Conservation (phyloP, 441 rosid species). For the Omphalea diandra region DNA sequence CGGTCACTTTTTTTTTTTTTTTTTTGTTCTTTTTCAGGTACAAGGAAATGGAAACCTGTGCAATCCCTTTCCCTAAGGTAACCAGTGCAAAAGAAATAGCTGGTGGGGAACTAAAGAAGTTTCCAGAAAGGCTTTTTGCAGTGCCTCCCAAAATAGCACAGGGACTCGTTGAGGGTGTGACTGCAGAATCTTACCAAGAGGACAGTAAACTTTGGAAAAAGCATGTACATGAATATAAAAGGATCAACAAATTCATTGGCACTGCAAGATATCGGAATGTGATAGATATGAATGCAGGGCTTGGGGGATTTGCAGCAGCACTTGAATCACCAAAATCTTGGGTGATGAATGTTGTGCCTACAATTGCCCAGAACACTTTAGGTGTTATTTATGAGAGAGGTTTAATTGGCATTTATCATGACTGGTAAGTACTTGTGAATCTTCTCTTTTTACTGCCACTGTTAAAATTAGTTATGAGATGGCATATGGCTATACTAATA, state of each 20-base stretch:
- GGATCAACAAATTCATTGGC: conserved; percentile 69
- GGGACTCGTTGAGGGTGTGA: conserved; percentile 57
- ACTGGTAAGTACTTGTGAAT: conserved; percentile 55
- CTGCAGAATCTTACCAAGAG: conserved; percentile 57
- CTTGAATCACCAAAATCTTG: conserved; percentile 87
- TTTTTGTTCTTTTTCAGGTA: conserved; percentile 45
- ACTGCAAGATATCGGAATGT: conserved; percentile 74
- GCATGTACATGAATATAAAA: conserved; percentile 65
- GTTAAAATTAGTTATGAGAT: conserved; percentile 6
- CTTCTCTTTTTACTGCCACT: conserved; percentile 4
- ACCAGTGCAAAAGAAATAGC: conserved; percentile 61
- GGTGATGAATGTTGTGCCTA: conserved; percentile 97
- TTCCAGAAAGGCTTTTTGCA: conserved; percentile 78
- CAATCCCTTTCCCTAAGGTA: conserved; percentile 71
- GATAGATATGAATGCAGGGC: conserved; percentile 96
- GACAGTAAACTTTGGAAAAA: conserved; percentile 77
- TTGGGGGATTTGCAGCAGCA: conserved; percentile 95
- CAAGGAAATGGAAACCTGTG: conserved; percentile 66
- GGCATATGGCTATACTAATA: conserved; percentile 1
- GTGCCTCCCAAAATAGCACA: conserved; percentile 69
- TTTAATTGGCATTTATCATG: conserved; percentile 86
- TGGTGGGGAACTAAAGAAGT: conserved; percentile 78
- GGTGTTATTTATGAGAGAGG: conserved; percentile 91
- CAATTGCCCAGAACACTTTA: conserved; percentile 64
- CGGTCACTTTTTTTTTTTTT: conserved; percentile 11